Base-by-base conservation (phyloP, 2,329 filamentous ascomycete species). In the Neoascochyta sp. region DNA sequence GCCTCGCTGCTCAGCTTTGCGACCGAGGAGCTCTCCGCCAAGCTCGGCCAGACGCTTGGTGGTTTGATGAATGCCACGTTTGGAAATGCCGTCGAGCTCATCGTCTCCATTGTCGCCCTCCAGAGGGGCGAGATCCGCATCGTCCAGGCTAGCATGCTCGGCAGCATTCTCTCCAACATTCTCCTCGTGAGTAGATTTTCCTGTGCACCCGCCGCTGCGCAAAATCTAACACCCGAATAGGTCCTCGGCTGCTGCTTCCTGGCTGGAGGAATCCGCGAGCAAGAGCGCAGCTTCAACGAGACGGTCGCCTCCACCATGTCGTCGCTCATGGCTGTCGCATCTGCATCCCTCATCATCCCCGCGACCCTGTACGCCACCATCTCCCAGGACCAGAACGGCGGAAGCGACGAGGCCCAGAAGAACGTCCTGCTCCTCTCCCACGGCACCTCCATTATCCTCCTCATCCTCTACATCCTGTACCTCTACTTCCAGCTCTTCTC, bases 101-200 rank as follows among this genome's bases (percentile, higher is more conserved):
- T 86, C 66, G 86, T 94, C 58, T 94, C 86, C 61, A 90, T 96
- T 49, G 83, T 96, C 43, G 92, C 92, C 11, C 75, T 98, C 24
- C 78, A 73, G 45, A 80, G 92, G 50, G 79, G 80, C 42, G 84
- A 96, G 66, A 93, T 95, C 57, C 81, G 90, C 52, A 89, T 96
- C 45, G 90, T 96, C n/a, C 92, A 96, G 67, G 84, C 90, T 12
- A 94, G 87, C 43, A 96, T 96, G 89, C 80, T 96, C 18, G 90
- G 92, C 26, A 93, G 86, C 54, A 94, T 96, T 50, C 73, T 96
- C 21, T 95, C 90, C 45, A 96, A 96, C 64, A 81, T 95, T 44
- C 75, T 96, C 6, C 78, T 96, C 13, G 90, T 62, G 43, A 47
- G 54, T 51, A 27, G 3, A 16, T 17, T n/a, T n/a, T n/a, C n/a